Conservation (phyloP, 2,329 filamentous ascomycete genomes). For the Phialophora verrucosa region DNA sequence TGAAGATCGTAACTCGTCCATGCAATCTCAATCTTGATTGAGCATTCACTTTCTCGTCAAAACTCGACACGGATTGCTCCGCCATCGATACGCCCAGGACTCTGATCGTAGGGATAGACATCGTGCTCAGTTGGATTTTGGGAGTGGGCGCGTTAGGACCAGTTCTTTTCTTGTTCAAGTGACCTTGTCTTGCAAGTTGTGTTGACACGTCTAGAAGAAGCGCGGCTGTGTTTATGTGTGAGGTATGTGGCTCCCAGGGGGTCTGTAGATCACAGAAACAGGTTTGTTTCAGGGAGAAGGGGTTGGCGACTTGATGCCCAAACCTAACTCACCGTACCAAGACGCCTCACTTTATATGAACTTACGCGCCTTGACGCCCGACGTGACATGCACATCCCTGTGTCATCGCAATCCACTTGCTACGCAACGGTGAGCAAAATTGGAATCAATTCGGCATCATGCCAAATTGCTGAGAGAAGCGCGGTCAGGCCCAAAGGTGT, state of each 20-base stretch:
- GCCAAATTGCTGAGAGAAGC: slow-evolving; percentile 10
- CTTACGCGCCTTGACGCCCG: slow-evolving; percentile 15
- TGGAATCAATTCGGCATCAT: slow-evolving; percentile 12
- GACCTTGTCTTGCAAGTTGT: neutral
- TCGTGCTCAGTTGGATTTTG: neutral
- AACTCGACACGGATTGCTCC: neutral
- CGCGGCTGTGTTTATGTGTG: slow-evolving; percentile 12
- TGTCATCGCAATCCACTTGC: neutral
- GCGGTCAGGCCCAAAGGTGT: neutral
- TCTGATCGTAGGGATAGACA: slow-evolving; percentile 29
- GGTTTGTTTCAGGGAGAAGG: slow-evolving; percentile 27
- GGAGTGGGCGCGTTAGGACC: neutral
- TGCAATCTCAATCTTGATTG: slow-evolving; percentile 23
- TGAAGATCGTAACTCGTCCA: slow-evolving; percentile 26
- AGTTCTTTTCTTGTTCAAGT: neutral
- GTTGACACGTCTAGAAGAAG: neutral
- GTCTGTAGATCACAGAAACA: slow-evolving; percentile 12
- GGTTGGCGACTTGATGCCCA: slow-evolving; percentile 28
- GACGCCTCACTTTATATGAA: slow-evolving; percentile 20
- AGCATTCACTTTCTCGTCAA: slow-evolving; percentile 20
- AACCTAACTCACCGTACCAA: slow-evolving; percentile 14
- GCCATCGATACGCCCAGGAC: slow-evolving; percentile 29
- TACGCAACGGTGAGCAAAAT: slow-evolving; percentile 10
- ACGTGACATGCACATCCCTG: slow-evolving; percentile 16
- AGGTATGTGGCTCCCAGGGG: neutral